phyloP scores from a whole-genome alignment of 345 rosid genomes.

The Brassica incana region DNA sequence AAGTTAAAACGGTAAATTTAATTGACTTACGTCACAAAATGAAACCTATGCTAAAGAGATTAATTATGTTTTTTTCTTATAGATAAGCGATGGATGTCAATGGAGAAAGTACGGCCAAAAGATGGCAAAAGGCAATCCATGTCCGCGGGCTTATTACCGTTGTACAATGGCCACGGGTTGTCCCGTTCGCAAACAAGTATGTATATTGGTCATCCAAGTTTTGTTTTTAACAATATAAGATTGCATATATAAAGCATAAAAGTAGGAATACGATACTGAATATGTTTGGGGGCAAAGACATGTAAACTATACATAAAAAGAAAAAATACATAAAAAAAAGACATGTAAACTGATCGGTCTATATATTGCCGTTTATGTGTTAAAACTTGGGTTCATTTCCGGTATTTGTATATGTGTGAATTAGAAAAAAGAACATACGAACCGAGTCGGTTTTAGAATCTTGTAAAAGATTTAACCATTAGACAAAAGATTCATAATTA shows the following conservation, averaged over 20 bases:
- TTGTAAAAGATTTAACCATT: not conserved
- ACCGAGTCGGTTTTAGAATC: not conserved
- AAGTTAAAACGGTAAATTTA: not conserved
- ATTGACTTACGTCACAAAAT: not conserved
- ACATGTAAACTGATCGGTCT: not conserved
- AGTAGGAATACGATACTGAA: not conserved
- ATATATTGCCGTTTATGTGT: not conserved
- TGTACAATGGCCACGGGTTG: slow-evolving; percentile 76
- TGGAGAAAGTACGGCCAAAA: slow-evolving; percentile 79
- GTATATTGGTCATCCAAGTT: not conserved
- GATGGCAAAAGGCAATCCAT: slow-evolving; percentile 74
- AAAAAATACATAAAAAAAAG: too few species aligned
- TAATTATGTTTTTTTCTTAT: not conserved
- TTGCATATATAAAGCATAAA: not conserved
- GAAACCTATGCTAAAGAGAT: not conserved
- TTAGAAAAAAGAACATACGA: not conserved
- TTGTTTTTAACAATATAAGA: not conserved
- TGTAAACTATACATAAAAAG: not conserved
- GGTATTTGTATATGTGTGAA: not conserved
- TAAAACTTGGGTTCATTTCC: not conserved
- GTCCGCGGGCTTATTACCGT: slow-evolving; percentile 71
- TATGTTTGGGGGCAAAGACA: not conserved
- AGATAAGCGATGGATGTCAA: slow-evolving; percentile 52
- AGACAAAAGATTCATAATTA: not conserved
- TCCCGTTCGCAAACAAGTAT: slow-evolving; percentile 72